phyloP scores from a whole-genome alignment of 2,329 filamentous ascomycete genomes.

The Thelonectria discophora region DNA sequence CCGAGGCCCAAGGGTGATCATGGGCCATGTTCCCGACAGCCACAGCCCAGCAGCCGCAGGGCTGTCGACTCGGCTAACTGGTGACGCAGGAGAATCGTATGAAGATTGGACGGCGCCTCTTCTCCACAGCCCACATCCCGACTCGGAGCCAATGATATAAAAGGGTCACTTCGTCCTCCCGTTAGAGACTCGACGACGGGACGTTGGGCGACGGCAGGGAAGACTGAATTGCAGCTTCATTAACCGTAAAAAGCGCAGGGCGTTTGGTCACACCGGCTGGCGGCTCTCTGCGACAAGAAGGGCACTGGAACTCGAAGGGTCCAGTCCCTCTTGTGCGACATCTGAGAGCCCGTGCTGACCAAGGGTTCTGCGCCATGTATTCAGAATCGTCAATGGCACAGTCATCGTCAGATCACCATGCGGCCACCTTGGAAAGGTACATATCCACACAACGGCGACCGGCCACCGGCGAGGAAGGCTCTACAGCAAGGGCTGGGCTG shows the following conservation, averaged over 20 bases:
- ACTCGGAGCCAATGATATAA: conserved; percentile 2
- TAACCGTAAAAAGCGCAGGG: conserved; percentile 5
- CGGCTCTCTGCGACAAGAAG: conserved; percentile 7
- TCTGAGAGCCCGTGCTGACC: conserved; percentile 28
- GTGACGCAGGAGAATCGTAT: conserved; percentile 15
- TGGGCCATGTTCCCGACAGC: neutral
- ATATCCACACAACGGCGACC: conserved; percentile 12
- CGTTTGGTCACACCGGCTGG: neutral
- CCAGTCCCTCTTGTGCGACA: conserved; percentile 28
- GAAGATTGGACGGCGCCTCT: conserved; percentile 10
- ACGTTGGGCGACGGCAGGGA: neutral
- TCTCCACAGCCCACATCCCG: conserved; percentile 22
- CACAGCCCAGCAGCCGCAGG: conserved; percentile 27
- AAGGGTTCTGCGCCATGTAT: conserved; percentile 37
- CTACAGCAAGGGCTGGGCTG: neutral
- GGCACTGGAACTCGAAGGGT: conserved; percentile 13
- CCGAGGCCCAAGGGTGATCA: neutral
- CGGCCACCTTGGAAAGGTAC: conserved; percentile 30
- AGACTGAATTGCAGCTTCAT: neutral
- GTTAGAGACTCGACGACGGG: no score
- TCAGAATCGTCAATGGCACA: conserved; percentile 32
- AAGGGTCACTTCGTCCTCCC: neutral
- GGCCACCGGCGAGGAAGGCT: conserved; percentile 12
- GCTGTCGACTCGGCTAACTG: conserved; percentile 6
- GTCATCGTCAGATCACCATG: conserved; percentile 41